Conservation (phyloP, 73 alveolate genomes). For the Paramecium octaurelia region DNA sequence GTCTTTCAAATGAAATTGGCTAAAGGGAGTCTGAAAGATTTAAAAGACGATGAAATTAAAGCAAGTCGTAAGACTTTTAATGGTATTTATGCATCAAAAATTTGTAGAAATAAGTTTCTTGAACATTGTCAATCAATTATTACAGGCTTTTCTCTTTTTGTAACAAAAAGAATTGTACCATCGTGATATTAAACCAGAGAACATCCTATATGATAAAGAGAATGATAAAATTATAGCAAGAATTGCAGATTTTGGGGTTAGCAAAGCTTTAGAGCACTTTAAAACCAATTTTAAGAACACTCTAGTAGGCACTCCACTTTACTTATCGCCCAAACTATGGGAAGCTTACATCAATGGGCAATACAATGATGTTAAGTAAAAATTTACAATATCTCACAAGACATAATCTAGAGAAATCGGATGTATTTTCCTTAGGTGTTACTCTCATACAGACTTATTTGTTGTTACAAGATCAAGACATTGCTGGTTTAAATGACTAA, state of each 20-base stretch:
- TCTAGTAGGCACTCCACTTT: constrained; percentile 54
- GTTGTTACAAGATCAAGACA: constrained; percentile 20
- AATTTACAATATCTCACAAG: neutral
- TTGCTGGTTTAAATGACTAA: constrained; percentile 37
- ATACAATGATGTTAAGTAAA: constrained; percentile 6
- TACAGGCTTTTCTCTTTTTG: neutral
- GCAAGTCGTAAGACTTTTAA: neutral
- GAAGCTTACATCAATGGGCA: constrained; percentile 43
- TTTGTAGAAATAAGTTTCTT: neutral
- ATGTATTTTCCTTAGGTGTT: constrained; percentile 54
- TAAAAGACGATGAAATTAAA: neutral
- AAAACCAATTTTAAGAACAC: constrained; percentile 33
- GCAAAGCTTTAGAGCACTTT: neutral
- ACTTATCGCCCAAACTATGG: constrained; percentile 57
- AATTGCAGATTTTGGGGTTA: constrained; percentile 61
- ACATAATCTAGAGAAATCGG: constrained; percentile 55
- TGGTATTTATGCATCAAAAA: neutral
- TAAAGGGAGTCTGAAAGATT: neutral
- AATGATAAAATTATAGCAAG: constrained; percentile 6
- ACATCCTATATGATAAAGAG: constrained; percentile 26
- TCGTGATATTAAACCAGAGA: constrained; percentile 61
- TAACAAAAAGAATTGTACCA: constrained; percentile 34
- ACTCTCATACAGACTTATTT: neutral
- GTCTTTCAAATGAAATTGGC: constrained; percentile 9
- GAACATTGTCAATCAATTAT: neutral